Conservation (phyloP, 2,329 filamentous ascomycete genomes). For the Davidsoniella eucalypti region DNA sequence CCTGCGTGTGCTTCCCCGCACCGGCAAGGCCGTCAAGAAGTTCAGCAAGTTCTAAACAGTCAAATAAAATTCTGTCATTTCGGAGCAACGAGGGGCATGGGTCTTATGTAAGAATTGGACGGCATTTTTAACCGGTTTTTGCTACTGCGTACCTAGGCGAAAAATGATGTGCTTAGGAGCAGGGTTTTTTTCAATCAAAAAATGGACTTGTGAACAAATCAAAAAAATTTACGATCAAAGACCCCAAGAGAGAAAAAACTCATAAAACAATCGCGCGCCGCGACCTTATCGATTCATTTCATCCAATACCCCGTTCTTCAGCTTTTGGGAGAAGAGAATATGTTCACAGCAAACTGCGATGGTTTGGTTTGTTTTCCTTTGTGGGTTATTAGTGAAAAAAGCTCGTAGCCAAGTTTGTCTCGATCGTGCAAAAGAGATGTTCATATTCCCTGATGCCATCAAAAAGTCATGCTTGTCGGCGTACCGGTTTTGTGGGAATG, state of each 20-base stretch:
- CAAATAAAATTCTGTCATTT: constrained; percentile 28
- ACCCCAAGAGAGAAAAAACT: not conserved
- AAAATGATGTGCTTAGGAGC: constrained; percentile 13
- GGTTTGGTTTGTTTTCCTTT: no score
- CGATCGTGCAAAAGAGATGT: no score
- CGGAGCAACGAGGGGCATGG: constrained; percentile 27
- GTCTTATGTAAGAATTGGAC: constrained; percentile 20
- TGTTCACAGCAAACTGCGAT: no score
- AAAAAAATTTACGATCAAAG: constrained; percentile 2
- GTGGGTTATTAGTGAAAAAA: no score
- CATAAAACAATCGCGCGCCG: not conserved
- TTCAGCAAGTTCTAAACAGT: constrained; percentile 91
- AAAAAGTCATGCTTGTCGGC: no score
- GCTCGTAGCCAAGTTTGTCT: no score
- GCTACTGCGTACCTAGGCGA: constrained; percentile 11
- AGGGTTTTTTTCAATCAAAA: constrained; percentile 13
- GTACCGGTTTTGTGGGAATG: no score
- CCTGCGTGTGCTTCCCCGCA: constrained; percentile 93
- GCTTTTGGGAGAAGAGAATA: no score
- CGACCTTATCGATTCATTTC: not conserved
- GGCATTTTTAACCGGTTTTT: constrained; percentile 14
- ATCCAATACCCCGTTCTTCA: not conserved
- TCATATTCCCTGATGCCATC: no score
- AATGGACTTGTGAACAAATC: constrained; percentile 12
- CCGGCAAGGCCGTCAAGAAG: constrained; percentile 91